Evolutionary conservation across 1,284 basidiomycete species (phyloP).

Genomic region (Trametes versicolor): DNA sequence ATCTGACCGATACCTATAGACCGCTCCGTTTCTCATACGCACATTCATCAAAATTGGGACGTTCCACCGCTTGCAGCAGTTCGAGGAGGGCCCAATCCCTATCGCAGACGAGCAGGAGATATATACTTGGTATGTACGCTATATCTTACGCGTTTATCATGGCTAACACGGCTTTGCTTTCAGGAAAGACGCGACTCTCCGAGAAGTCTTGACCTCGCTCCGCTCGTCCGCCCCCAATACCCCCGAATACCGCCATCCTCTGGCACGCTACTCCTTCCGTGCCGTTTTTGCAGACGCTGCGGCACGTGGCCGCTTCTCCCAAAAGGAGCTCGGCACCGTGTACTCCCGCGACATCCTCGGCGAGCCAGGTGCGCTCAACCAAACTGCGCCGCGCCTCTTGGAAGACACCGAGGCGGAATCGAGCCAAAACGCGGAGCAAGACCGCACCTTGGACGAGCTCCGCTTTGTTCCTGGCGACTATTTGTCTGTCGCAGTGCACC

Average conservation of each 20-base stretch:
- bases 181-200: conserved; percentile 83
- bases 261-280: conserved; percentile 80
- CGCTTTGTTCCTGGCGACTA: conserved; percentile 83
- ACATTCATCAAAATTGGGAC: conserved; percentile 83
- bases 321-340: conserved; percentile 81
- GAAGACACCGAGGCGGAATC: conserved; percentile 56
- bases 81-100: conserved; percentile 78
- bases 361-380: conserved; percentile 69
- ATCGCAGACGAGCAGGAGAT: conserved; percentile 81
- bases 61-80: conserved; percentile 75
- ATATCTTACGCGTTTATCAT: conserved; percentile 1
- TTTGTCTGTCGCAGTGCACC: conserved; percentile 71
- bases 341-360: conserved; percentile 84
- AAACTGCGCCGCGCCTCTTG: conserved; percentile 65
- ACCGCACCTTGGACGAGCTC: conserved; percentile 78
- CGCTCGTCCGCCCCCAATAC: conserved; percentile 71
- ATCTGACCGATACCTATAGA: conserved; percentile 51
- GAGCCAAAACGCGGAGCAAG: conserved; percentile 50
- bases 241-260: conserved; percentile 77
- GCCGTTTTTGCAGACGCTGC: conserved; percentile 78
- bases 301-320: conserved; percentile 71
- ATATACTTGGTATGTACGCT: conserved; percentile 70
- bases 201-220: conserved; percentile 78
- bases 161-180: conserved; percentile 13
- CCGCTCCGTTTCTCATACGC: conserved; percentile 79